These are phyloP conservation scores for Bolboschoenus planiculmis DNA, from an alignment of 176 grass and related monocot genomes.

Conservation along the genomic window DNA sequence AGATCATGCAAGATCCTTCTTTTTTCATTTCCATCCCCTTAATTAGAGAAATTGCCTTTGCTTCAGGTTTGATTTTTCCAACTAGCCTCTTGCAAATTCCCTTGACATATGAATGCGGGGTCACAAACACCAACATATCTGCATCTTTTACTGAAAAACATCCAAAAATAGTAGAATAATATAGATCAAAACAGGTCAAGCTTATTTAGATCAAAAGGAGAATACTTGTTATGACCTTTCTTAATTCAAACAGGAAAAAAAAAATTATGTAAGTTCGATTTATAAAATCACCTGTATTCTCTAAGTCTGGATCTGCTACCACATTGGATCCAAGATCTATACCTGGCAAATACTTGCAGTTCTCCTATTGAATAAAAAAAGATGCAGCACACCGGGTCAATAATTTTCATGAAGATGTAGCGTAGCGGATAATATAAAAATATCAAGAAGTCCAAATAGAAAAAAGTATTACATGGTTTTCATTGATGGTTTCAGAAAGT, in stretches of 20 bases:
- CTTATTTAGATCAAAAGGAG: background rate
- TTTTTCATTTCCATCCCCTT: conserved; percentile 98
- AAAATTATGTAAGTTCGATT: background rate
- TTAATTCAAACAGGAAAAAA: background rate
- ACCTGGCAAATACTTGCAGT: conserved; percentile 85
- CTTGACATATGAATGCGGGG: conserved; percentile 80
- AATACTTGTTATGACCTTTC: background rate
- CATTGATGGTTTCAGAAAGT: conserved; percentile 74
- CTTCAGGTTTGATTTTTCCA: conserved; percentile 60
- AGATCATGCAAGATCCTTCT: conserved; percentile 97
- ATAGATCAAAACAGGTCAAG: background rate
- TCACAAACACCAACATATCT: conserved; percentile 91
- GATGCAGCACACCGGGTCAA: background rate
- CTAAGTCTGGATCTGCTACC: conserved; percentile 80
- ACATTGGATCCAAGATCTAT: conserved; percentile 85
- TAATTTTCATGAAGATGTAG: background rate
- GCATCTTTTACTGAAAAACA: conserved; percentile 64
- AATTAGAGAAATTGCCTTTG: conserved; percentile 80
- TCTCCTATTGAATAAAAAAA: conserved; percentile 55
- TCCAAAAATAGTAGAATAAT: background rate
- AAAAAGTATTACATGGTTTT: conserved; percentile 43
- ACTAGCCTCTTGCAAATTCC: conserved; percentile 89
- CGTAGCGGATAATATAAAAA: background rate
- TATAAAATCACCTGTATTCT: conserved; percentile 63
- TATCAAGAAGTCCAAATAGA: background rate